phyloP scores from a whole-genome alignment of 208 protist species.

The Blechomonas ayalai region DNA sequence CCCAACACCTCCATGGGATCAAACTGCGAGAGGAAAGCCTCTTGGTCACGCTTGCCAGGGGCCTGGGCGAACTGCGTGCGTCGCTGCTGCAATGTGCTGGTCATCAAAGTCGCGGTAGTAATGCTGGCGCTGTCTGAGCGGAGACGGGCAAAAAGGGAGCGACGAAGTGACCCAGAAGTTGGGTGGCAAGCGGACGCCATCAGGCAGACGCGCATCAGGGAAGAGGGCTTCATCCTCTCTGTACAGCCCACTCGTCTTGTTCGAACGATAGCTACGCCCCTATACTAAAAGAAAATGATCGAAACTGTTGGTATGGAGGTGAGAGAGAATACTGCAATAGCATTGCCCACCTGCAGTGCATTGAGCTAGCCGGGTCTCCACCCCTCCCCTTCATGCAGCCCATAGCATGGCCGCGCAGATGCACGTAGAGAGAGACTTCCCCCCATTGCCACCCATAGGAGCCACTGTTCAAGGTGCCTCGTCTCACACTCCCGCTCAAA shows the following conservation, averaged over 20 bases:
- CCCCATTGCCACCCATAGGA: too few species aligned
- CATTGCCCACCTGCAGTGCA: too few species aligned
- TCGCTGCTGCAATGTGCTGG: constrained; percentile 27
- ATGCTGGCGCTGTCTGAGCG: constrained; percentile 4
- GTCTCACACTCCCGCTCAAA: too few species aligned
- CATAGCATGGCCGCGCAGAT: too few species aligned
- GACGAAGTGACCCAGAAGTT: neutral
- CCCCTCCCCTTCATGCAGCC: too few species aligned
- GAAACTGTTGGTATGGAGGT: too few species aligned
- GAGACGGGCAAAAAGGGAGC: constrained; percentile 2
- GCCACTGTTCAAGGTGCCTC: too few species aligned
- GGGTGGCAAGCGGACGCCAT: constrained; percentile 3
- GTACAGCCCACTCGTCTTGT: neutral
- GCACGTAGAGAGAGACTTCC: too few species aligned
- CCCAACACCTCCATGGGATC: constrained; percentile 73
- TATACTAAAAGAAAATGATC: too few species aligned
- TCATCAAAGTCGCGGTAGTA: too few species aligned
- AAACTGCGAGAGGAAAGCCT: constrained; percentile 79
- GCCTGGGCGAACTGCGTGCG: constrained; percentile 75
- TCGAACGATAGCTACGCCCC: neutral
- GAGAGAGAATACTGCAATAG: too few species aligned
- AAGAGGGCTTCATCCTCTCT: neutral
- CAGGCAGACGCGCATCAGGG: neutral
- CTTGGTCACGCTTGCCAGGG: constrained; percentile 72
- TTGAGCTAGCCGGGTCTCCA: too few species aligned